Evolutionary conservation across 345 rosid genomes (phyloP).

Genomic region (Hibiscus trionum): DNA sequence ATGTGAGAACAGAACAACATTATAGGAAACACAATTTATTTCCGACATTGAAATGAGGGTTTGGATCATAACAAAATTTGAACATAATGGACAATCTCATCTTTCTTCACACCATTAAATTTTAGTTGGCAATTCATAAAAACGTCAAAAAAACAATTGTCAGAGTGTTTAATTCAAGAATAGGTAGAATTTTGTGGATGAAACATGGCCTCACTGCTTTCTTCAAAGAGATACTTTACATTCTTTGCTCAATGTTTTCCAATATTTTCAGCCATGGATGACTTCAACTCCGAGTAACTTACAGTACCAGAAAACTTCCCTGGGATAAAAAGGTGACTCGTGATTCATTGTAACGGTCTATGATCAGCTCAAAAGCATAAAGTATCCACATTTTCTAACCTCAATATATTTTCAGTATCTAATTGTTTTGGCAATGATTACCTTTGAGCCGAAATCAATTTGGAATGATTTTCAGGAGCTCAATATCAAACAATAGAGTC

Average conservation of each 20-base stretch:
- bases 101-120: not conserved
- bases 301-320: not conserved
- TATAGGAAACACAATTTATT: not conserved
- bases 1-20: too few species aligned
- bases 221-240: not conserved
- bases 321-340: not conserved
- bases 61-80: not conserved
- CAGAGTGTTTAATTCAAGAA: not conserved
- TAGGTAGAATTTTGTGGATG: not conserved
- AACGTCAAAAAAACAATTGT: not conserved
- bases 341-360: not conserved
- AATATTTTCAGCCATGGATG: not conserved
- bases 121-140: not conserved
- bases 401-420: not conserved
- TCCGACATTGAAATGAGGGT: not conserved
- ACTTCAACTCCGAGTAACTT: not conserved
- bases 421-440: not conserved
- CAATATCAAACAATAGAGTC: constrained; percentile 86
- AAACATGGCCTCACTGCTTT: not conserved
- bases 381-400: constrained; percentile 10
- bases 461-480: constrained; percentile 76
- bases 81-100: not conserved
- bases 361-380: not conserved
- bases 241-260: not conserved
- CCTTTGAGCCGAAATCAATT: constrained; percentile 19